Conservation (phyloP, 768 basidiomycete species). For the Dentipellis fragilis region DNA sequence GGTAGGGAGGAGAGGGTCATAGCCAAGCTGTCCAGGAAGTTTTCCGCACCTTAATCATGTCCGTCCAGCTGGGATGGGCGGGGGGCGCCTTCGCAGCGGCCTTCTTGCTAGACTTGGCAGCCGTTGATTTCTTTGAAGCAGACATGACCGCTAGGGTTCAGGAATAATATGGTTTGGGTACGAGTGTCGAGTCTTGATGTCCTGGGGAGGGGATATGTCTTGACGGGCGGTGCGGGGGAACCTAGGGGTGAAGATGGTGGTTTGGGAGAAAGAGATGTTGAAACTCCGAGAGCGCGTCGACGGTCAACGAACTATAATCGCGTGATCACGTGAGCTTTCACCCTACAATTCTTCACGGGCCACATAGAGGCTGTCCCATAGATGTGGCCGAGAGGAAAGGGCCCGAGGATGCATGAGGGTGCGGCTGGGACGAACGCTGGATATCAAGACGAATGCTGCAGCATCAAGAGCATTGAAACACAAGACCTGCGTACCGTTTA, state of each 20-base stretch:
- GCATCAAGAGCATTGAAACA: too few species aligned
- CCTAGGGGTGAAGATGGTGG: slow-evolving; percentile 36
- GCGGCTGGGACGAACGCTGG: too few species aligned
- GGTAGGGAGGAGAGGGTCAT: slow-evolving; percentile 4
- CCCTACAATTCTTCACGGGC: neutral
- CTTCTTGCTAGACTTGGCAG: slow-evolving; percentile 43
- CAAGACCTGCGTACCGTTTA: too few species aligned
- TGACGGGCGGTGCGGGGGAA: slow-evolving; percentile 15
- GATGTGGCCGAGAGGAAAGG: neutral
- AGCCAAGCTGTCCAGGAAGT: slow-evolving; percentile 5
- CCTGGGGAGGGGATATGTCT: slow-evolving; percentile 8
- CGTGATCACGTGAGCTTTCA: slow-evolving; percentile 14
- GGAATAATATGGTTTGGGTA: slow-evolving; percentile 15
- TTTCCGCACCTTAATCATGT: slow-evolving; percentile 69
- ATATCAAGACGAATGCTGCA: too few species aligned
- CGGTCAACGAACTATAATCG: slow-evolving; percentile 18
- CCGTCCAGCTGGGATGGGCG: slow-evolving; percentile 53
- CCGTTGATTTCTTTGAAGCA: slow-evolving; percentile 26
- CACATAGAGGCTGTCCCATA: neutral
- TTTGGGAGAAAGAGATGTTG: slow-evolving; percentile 23
- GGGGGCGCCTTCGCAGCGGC: slow-evolving; percentile 26
- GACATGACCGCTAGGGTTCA: slow-evolving; percentile 28
- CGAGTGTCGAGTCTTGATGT: slow-evolving; percentile 12
- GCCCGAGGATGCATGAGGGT: neutral
- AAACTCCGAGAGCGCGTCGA: slow-evolving; percentile 16